Evolutionary conservation across 2,329 filamentous ascomycete species (phyloP).

Genomic region (Trichoderma sp.): DNA sequence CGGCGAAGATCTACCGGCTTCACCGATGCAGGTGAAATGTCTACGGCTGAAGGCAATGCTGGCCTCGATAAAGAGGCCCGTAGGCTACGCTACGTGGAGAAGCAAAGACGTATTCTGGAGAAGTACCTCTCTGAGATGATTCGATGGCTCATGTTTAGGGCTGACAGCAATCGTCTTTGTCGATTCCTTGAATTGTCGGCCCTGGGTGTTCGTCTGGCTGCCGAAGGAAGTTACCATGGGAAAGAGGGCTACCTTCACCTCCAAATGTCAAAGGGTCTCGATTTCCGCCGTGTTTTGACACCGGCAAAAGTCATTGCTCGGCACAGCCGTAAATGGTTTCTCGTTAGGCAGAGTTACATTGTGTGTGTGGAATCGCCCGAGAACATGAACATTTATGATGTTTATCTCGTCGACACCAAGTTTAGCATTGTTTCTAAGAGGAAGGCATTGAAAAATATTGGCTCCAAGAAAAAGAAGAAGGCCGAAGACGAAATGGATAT

Average conservation of each 20-base stretch:
- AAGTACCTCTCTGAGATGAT: slow-evolving; percentile 92
- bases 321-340: slow-evolving; percentile 93
- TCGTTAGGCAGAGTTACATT: slow-evolving; percentile 96
- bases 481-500: slow-evolving; percentile 43
- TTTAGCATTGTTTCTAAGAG: slow-evolving; percentile 80
- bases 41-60: slow-evolving; percentile 48
- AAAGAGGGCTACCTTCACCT: slow-evolving; percentile 96
- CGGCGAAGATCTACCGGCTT: slow-evolving; percentile 53
- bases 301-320: slow-evolving; percentile 75
- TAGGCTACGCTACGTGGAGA: slow-evolving; percentile 67
- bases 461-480: slow-evolving; percentile 60
- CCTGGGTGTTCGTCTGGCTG: slow-evolving; percentile 85
- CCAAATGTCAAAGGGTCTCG: slow-evolving; percentile 83
- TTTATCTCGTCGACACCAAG: slow-evolving; percentile 90
- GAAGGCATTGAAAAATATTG: slow-evolving; percentile 51
- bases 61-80: slow-evolving; percentile 46
- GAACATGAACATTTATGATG: slow-evolving; percentile 98
- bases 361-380: slow-evolving; percentile 98
- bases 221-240: slow-evolving; percentile 94
- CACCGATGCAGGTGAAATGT: slow-evolving; percentile 47
- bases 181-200: slow-evolving; percentile 95
- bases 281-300: slow-evolving; percentile 77
- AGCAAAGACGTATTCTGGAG: slow-evolving; percentile 81
- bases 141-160: slow-evolving; percentile 91
- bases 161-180: slow-evolving; percentile 92